These are phyloP conservation scores for Puccinia polysora DNA, from an alignment of 1,284 basidiomycete genomes.

Conservation along the genomic window DNA sequence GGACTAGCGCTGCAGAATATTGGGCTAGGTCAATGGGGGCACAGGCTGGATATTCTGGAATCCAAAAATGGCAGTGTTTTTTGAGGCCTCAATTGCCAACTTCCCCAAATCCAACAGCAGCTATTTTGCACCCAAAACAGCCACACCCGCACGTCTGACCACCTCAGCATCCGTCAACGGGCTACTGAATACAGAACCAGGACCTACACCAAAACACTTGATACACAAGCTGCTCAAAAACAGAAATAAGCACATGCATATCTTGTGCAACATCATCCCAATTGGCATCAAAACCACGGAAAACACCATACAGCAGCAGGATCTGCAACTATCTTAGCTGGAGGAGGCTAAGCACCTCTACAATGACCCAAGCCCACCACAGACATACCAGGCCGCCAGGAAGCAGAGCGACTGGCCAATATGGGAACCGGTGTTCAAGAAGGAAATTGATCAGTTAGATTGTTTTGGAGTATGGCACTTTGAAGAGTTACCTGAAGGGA, in stretches of 20 bases:
- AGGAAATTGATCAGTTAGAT: background rate
- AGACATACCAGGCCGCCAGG: background rate
- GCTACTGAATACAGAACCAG: background rate
- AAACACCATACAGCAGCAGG: background rate
- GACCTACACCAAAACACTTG: too few relatives aligned
- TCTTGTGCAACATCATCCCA: too few relatives aligned
- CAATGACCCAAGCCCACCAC: background rate
- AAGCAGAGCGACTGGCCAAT: background rate
- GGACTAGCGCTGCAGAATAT: background rate
- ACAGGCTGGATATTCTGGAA: background rate
- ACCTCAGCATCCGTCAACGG: background rate
- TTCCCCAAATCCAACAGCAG: background rate
- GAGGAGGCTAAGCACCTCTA: background rate
- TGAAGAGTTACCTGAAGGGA: background rate
- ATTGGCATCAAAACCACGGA: too few relatives aligned
- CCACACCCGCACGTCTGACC: background rate
- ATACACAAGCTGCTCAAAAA: too few relatives aligned
- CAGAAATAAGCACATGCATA: too few relatives aligned
- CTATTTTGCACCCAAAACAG: background rate
- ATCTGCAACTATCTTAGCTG: background rate
- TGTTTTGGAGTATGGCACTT: background rate
- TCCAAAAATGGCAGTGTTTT: background rate
- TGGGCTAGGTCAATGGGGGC: background rate
- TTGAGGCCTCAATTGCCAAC: background rate
- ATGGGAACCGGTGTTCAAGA: background rate